These are phyloP conservation scores for Salix viminalis DNA, from an alignment of 345 rosid species.

Conservation along the genomic window DNA sequence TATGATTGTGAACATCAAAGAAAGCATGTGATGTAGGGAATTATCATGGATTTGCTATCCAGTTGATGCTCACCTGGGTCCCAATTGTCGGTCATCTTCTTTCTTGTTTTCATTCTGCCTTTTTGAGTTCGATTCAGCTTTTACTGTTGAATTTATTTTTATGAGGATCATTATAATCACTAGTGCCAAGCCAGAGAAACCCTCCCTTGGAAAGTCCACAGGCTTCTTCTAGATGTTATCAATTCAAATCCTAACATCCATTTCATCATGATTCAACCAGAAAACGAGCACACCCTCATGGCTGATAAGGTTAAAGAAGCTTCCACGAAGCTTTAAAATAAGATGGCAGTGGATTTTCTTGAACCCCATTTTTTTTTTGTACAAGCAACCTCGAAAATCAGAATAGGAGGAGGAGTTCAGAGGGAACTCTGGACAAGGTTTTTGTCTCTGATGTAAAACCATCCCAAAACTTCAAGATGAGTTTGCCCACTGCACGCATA, in stretches of 20 bases:
- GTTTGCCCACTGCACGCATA: neutral
- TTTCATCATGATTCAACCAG: neutral
- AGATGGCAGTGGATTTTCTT: neutral
- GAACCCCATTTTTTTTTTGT: neutral
- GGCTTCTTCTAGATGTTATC: neutral
- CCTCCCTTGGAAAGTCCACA: neutral
- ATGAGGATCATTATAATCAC: neutral
- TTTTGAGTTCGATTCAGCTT: neutral
- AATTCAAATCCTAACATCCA: neutral
- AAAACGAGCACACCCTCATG: neutral
- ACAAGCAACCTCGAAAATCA: neutral
- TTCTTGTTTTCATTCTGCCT: neutral
- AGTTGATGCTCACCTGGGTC: constrained; percentile 2
- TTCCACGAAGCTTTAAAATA: neutral
- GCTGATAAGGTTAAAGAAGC: neutral
- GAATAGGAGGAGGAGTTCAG: neutral
- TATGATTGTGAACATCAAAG: neutral
- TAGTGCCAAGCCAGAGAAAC: neutral
- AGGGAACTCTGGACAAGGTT: neutral
- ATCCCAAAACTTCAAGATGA: neutral
- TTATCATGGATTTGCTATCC: neutral
- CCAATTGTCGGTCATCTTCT: constrained; percentile 7
- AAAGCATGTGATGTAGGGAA: constrained; percentile 24
- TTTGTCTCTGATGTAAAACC: neutral
- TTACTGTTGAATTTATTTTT: neutral